These are phyloP conservation scores for Myrica gale DNA, from an alignment of 306 rosid species.

Conservation along the genomic window DNA sequence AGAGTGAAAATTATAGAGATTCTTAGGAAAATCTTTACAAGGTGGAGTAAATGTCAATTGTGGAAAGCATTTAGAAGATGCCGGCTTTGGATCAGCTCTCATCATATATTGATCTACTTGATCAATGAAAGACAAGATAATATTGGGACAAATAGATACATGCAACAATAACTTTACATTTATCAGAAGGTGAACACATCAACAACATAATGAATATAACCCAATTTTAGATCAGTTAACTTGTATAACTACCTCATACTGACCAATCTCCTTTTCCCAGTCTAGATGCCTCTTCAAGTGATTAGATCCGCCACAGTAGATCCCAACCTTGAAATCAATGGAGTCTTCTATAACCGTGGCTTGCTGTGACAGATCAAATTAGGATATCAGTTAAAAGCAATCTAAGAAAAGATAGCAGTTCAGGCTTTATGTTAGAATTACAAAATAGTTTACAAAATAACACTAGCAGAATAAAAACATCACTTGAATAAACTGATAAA, in stretches of 20 bases:
- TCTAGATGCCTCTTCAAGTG: slow-evolving; percentile 51
- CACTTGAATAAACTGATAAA: slow-evolving; percentile 1
- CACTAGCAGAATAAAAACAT: slow-evolving; percentile 15
- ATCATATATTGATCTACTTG: slow-evolving; percentile 5
- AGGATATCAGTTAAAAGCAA: slow-evolving; percentile 25
- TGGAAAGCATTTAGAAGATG: not conserved
- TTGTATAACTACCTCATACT: slow-evolving; percentile 62
- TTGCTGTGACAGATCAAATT: slow-evolving; percentile 54
- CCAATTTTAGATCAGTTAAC: slow-evolving; percentile 22
- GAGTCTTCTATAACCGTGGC: slow-evolving; percentile 75
- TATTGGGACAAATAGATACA: not conserved
- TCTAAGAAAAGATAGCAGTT: not conserved
- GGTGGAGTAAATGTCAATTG: not conserved
- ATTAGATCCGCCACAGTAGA: slow-evolving; percentile 62
- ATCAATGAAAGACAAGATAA: not conserved
- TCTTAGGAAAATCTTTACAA: not conserved
- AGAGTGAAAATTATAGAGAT: slow-evolving; percentile 1
- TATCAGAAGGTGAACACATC: not conserved
- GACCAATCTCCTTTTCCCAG: slow-evolving; percentile 68
- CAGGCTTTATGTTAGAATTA: slow-evolving; percentile 6
- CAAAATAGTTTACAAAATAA: slow-evolving; percentile 8
- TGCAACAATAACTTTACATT: not conserved
- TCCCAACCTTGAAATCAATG: slow-evolving; percentile 68
- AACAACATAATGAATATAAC: not conserved
- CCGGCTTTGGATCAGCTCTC: slow-evolving; percentile 1